Conservation (phyloP, 2,329 filamentous ascomycete genomes). For the Aspergillus carbonarius region DNA sequence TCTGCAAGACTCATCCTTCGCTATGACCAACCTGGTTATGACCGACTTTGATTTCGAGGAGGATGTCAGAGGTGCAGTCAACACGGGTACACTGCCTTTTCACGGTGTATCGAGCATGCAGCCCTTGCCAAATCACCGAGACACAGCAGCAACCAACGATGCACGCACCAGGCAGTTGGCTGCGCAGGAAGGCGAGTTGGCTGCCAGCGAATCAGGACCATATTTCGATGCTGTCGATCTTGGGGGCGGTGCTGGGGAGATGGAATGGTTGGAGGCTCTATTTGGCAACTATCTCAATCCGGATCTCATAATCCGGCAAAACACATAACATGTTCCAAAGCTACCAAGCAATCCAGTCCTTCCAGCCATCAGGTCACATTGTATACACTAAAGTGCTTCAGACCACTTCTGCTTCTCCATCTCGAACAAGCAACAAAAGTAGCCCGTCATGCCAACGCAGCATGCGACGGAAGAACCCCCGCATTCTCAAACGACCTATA, state of each 20-base stretch:
- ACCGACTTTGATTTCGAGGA: conserved; percentile 6
- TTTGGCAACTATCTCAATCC: not conserved
- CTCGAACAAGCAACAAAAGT: not conserved
- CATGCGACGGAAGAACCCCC: conserved; percentile 16
- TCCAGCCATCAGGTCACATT: not conserved
- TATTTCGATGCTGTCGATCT: not conserved
- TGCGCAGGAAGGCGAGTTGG: not conserved
- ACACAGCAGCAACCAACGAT: not conserved
- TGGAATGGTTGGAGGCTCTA: conserved; percentile 5
- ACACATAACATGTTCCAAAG: not conserved
- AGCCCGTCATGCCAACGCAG: not conserved
- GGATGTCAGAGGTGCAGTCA: not conserved
- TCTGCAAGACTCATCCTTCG: not conserved
- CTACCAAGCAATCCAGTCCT: too few relatives aligned
- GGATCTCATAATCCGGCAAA: not conserved
- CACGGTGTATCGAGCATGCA: not conserved
- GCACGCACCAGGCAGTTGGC: not conserved
- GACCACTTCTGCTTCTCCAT: not conserved
- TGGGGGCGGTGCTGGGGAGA: not conserved
- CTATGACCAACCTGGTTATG: not conserved
- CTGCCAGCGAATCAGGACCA: not conserved
- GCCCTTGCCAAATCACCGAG: not conserved
- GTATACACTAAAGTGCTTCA: not conserved
- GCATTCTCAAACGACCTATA: conserved; percentile 25
- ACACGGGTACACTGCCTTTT: not conserved